Evolutionary conservation across 257 asterid genomes (phyloP), one percentile per base, ranked within the genome.

Genomic region (Petrea volubilis): DNA sequence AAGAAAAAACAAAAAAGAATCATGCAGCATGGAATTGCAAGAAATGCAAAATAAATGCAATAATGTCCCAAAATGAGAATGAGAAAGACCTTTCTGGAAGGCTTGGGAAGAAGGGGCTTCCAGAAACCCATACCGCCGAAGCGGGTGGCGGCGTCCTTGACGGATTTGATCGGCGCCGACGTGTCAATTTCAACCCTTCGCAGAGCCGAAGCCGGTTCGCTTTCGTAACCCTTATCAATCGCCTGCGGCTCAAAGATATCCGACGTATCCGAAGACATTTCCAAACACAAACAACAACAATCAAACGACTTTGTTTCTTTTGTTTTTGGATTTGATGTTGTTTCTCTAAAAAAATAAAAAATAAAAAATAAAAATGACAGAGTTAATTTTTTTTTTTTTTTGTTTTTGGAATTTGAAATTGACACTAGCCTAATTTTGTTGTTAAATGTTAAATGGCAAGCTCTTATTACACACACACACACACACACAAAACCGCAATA

Each of bases 41-140:
- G 12, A 49, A 49, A 1, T 20, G 31, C n/a, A 51, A 51, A 15
- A n/a, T n/a, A n/a, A n/a, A n/a, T 60, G 24, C 6, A 58, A 49
- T 8, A 55, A 33, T 2, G 10, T 28, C 40, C 34, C 63, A 1
- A 66, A 43, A n/a, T 7, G 43, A 36, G 7, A 6, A 63, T 3
- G 25, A 6, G 4, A 18, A 41, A 63, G 20, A 23, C 13, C 1
- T 49, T 60, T 24, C 71, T 52, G 40, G 71, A 49, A 72, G 83
- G 78, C 70, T 81, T 82, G 7, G 49, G 85, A 25, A 88, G 74
- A 66, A 57, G 14, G 81, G 99, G 96, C 75, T 75, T 89, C 99
- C 99, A 94, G 78, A 89, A 89, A 9, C 93, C 99, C 78, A 90
- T 88, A 4, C 98, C 99, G 13, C 99, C 99, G 61, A 94, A 94